Evolutionary conservation across 2,329 filamentous ascomycete species (phyloP).

Genomic region (Emergomyces africanus): DNA sequence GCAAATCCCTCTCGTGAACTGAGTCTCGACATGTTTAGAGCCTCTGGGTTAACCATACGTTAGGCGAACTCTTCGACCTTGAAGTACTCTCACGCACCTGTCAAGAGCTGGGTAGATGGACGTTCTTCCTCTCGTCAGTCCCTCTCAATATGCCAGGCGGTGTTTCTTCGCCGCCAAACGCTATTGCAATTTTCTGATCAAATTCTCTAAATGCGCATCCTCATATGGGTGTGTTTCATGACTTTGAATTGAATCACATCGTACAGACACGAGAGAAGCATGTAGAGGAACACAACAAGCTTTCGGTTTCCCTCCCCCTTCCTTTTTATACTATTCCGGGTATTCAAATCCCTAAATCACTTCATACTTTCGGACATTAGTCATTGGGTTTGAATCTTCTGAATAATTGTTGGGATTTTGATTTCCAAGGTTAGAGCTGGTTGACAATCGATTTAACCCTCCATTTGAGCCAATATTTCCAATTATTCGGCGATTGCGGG

Average conservation of each 20-base stretch:
- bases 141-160: slow-evolving; percentile 39
- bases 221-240: neutral
- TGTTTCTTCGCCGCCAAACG: slow-evolving; percentile 34
- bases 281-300: neutral
- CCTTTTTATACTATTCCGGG: neutral
- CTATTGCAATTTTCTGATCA: slow-evolving; percentile 33
- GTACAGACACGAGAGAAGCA: neutral
- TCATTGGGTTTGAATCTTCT: neutral
- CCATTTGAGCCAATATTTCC: neutral
- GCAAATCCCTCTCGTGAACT: neutral
- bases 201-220: neutral
- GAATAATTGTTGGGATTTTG: neutral
- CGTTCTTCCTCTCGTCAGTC: slow-evolving; percentile 38
- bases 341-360: neutral
- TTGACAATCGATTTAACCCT: neutral
- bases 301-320: neutral
- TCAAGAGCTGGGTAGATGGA: slow-evolving; percentile 29
- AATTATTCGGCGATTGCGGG: neutral
- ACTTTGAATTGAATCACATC: neutral
- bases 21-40: neutral
- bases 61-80: slow-evolving; percentile 35
- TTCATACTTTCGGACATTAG: neutral
- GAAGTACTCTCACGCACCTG: slow-evolving; percentile 29
- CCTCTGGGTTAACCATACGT: slow-evolving; percentile 6
- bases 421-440: neutral